These are phyloP conservation scores for Arthrobotrys iridis DNA, from an alignment of 2,329 filamentous ascomycete genomes.

Conservation along the genomic window DNA sequence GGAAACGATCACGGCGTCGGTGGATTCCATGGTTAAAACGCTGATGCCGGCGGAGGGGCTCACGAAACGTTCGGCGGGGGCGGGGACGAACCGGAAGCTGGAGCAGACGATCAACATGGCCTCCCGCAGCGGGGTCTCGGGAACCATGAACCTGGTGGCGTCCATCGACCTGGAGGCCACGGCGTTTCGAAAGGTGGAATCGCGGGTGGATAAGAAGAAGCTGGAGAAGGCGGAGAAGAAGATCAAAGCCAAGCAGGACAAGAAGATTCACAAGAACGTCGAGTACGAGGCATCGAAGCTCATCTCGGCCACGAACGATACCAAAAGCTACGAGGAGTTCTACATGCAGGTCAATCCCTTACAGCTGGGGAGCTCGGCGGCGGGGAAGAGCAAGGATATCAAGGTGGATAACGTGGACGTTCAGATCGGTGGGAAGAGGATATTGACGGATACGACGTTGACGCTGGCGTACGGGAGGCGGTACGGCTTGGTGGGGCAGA, in stretches of 20 bases:
- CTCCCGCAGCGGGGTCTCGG: constrained; percentile 93
- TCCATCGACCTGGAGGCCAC: constrained; percentile 94
- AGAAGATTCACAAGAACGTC: constrained; percentile 97
- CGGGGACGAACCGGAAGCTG: constrained; percentile 81
- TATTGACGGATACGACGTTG: constrained; percentile 87
- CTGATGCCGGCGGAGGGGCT: constrained; percentile 71
- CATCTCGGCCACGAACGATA: constrained; percentile 80
- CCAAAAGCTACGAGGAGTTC: constrained; percentile 97
- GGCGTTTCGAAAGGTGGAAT: constrained; percentile 92
- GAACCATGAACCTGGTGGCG: constrained; percentile 86
- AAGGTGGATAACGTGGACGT: constrained; percentile 97
- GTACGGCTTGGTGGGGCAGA: constrained; percentile 97
- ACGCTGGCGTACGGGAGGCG: constrained; percentile 91
- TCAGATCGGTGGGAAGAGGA: constrained; percentile 86
- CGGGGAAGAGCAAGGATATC: constrained; percentile 96
- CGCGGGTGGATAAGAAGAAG: constrained; percentile 97
- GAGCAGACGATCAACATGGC: constrained; percentile 96
- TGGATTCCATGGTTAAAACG: constrained; percentile 87
- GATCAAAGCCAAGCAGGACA: constrained; percentile 97
- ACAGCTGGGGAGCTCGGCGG: constrained; percentile 76
- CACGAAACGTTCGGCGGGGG: constrained; percentile 67
- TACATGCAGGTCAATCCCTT: constrained; percentile 99
- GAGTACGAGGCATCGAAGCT: constrained; percentile 95
- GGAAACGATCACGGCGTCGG: constrained; percentile 83
- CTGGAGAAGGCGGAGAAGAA: constrained; percentile 98